Conservation (phyloP, 2,329 filamentous ascomycete genomes). For the Fusarium redolens region DNA sequence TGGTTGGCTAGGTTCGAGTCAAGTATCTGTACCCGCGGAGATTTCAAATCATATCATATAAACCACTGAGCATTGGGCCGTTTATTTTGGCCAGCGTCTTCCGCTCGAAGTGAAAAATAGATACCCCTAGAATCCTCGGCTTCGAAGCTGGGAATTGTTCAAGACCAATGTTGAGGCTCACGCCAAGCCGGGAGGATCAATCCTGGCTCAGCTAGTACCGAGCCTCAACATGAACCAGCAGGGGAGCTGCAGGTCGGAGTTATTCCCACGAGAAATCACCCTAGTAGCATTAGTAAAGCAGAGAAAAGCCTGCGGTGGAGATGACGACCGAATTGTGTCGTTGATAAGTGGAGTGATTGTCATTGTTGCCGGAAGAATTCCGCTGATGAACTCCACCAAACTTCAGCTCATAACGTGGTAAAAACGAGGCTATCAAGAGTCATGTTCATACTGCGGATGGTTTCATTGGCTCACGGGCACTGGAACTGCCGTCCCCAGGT, state of each 20-base stretch:
- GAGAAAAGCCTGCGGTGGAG: constrained; percentile 22
- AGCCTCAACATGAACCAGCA: constrained; percentile 24
- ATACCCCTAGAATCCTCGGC: neutral
- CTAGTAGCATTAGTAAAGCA: constrained; percentile 12
- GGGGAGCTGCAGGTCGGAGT: constrained; percentile 6
- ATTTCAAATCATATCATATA: constrained; percentile 13
- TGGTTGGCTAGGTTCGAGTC: constrained; percentile 15
- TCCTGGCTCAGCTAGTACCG: constrained; percentile 5
- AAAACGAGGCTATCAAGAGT: constrained; percentile 17
- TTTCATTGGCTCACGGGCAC: constrained; percentile 22
- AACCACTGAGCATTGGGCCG: neutral
- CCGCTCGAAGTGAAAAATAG: neutral
- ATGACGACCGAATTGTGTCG: constrained; percentile 21
- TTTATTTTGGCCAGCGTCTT: neutral
- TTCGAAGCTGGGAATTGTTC: neutral
- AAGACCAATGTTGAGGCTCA: constrained; percentile 11
- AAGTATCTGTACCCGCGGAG: neutral
- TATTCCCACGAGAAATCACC: constrained; percentile 4
- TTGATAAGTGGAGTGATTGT: constrained; percentile 21
- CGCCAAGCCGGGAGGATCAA: constrained; percentile 31
- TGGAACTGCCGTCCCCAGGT: constrained; percentile 15
- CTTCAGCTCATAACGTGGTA: constrained; percentile 2
- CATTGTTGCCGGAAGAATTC: constrained; percentile 25
- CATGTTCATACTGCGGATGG: constrained; percentile 8
- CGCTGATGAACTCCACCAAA: constrained; percentile 6